Conservation (phyloP, 257 asterid species). For the Nicotiana paniculata region DNA sequence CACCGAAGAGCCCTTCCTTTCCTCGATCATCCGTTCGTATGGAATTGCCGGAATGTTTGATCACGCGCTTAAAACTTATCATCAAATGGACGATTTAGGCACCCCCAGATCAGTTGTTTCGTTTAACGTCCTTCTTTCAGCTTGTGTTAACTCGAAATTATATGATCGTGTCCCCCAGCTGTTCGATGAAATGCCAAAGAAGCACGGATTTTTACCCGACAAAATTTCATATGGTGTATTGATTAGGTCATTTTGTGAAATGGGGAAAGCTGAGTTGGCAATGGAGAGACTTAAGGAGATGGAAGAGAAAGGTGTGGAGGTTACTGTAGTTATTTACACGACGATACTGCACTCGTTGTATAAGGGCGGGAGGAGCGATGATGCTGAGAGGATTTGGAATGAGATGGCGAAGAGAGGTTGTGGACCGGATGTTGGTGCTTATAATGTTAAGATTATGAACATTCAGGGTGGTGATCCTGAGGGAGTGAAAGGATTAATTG, state of each 20-base stretch:
- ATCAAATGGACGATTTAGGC: slow-evolving; percentile 61
- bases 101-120: slow-evolving; percentile 64
- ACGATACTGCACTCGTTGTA: slow-evolving; percentile 53
- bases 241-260: slow-evolving; percentile 62
- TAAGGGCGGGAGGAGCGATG: slow-evolving; percentile 40
- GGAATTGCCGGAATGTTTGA: slow-evolving; percentile 77
- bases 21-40: slow-evolving; percentile 67
- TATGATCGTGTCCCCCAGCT: slow-evolving; percentile 43
- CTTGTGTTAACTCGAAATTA: slow-evolving; percentile 34
- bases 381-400: slow-evolving; percentile 64
- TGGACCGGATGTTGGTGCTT: slow-evolving; percentile 52
- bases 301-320: slow-evolving; percentile 55
- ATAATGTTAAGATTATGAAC: slow-evolving; percentile 57
- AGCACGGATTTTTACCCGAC: slow-evolving; percentile 47
- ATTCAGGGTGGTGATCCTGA: slow-evolving; percentile 42
- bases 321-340: slow-evolving; percentile 30
- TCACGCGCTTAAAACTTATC: slow-evolving; percentile 47
- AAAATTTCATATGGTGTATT: slow-evolving; percentile 59
- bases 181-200: slow-evolving; percentile 57
- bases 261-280: slow-evolving; percentile 50
- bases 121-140: slow-evolving; percentile 57
- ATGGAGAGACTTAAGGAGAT: slow-evolving; percentile 48
- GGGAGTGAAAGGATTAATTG: slow-evolving; percentile 45
- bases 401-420: slow-evolving; percentile 49
- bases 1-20: slow-evolving; percentile 57